Evolutionary conservation across 306 rosid species (phyloP).

Genomic region (Prinsepia uniflora): DNA sequence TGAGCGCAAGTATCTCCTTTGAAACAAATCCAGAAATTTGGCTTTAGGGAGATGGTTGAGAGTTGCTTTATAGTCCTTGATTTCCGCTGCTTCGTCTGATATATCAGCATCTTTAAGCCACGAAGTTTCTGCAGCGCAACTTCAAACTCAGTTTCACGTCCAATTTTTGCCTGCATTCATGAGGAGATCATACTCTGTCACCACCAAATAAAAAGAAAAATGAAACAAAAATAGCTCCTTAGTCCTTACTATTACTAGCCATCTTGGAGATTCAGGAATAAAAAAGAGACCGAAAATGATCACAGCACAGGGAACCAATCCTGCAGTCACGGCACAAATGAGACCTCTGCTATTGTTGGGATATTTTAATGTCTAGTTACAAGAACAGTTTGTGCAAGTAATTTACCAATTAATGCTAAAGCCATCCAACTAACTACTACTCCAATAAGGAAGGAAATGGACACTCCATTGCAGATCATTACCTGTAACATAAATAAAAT

Average conservation of each 20-base stretch:
- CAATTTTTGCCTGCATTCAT: slow-evolving; percentile 60
- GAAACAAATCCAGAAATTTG: slow-evolving; percentile 63
- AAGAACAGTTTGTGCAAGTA: slow-evolving; percentile 15
- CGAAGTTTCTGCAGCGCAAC: slow-evolving; percentile 63
- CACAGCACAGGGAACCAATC: slow-evolving; percentile 66
- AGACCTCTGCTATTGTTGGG: slow-evolving; percentile 11
- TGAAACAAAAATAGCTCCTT: slow-evolving; percentile 20
- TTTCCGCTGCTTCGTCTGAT: slow-evolving; percentile 69
- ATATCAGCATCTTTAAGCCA: slow-evolving; percentile 67
- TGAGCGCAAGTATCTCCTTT: slow-evolving; percentile 69
- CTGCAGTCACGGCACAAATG: slow-evolving; percentile 44
- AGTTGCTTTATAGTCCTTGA: slow-evolving; percentile 72
- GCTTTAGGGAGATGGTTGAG: slow-evolving; percentile 76
- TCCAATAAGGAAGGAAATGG: slow-evolving; percentile 73
- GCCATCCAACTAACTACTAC: slow-evolving; percentile 67
- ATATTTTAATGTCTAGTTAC: background rate
- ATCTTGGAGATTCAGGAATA: slow-evolving; percentile 97
- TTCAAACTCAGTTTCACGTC: slow-evolving; percentile 54
- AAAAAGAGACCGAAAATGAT: slow-evolving; percentile 70
- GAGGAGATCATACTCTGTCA: background rate
- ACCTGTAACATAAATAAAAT: slow-evolving; percentile 34
- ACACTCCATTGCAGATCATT: slow-evolving; percentile 66
- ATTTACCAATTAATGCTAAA: slow-evolving; percentile 63
- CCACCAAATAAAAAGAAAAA: background rate
- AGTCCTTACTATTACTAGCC: slow-evolving; percentile 83